Base-by-base conservation (phyloP, 2,329 filamentous ascomycete genomes). In the Celoporthe dispersa region DNA sequence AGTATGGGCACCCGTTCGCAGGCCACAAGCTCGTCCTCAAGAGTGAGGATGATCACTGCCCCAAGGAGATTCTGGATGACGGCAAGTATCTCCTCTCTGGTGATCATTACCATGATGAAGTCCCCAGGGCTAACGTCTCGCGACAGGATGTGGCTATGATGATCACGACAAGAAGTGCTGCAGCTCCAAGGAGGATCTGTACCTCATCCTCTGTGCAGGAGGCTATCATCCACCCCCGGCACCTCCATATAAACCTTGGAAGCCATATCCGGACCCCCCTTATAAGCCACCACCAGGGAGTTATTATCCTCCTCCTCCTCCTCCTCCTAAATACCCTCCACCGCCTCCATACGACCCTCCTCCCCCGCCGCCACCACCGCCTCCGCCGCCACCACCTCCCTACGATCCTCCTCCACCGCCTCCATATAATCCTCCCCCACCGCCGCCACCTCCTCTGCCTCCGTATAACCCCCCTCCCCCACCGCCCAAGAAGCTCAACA, bases 111-210 rank as follows among this genome's bases (percentile, higher is more conserved):
- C 11, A 55, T 55, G 9, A 25, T n/a, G 35, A 35, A 55, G 51
- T 28, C 51, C n/a, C 4, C 25, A 25, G 11, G 11, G 4, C n/a
- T 55, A 28, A 55, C 51, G 25, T 28, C 28, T 2, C 16, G 12
- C 33, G 3, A 35, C 16, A 71, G 66, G 67, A 11, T 66, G 48
- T 28, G 66, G n/a, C 3, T n/a, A 7, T 1, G 62, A 69, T 1
- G 67, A 59, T 55, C n/a, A 55, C 31, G 57, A 63, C 55, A 69
- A 66, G 64, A 71, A 71, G n/a, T 62, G 60, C 8, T 70, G 68
- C 62, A 60, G 64, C 14, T 53, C 48, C 22, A 55, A 64, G 25
- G 33, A 35, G 6, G 68, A 70, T 44, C 35, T 70, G 53, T 39
- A 39, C 2, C 16, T 70, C 19, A 64, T 68, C 37, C 68, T 70